These are phyloP conservation scores for Cryphonectria parasitica DNA, from an alignment of 2,329 filamentous ascomycete species.

Conservation along the genomic window DNA sequence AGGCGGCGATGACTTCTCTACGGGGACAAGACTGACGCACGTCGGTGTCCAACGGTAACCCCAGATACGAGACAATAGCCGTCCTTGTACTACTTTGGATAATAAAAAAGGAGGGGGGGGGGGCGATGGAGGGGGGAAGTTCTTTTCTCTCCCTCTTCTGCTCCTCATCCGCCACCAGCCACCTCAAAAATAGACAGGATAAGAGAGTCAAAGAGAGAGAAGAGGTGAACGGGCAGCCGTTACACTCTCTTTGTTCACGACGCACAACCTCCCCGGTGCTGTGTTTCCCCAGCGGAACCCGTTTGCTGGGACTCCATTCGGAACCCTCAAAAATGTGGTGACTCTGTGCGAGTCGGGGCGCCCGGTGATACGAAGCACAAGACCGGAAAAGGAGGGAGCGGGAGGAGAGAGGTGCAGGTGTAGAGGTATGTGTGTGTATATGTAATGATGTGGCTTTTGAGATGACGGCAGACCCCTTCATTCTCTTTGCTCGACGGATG, in stretches of 20 bases:
- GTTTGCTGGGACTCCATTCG: constrained; percentile 13
- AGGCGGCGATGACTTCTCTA: background rate
- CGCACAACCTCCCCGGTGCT: background rate
- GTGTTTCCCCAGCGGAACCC: background rate
- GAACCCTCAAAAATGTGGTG: background rate
- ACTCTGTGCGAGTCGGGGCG: background rate
- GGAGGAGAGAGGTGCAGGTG: too few relatives aligned
- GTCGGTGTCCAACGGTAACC: constrained; percentile 29
- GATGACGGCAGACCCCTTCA: background rate
- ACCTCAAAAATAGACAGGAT: background rate
- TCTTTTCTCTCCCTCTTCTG: background rate
- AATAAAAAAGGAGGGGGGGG: background rate
- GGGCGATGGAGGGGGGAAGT: too few relatives aligned
- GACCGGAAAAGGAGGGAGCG: background rate
- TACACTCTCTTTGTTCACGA: background rate
- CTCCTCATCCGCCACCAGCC: background rate
- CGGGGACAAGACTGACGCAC: constrained; percentile 2
- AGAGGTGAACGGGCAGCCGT: background rate
- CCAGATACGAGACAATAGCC: constrained; percentile 26
- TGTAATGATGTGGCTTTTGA: background rate
- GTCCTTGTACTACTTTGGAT: constrained; percentile 17
- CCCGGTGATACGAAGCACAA: background rate
- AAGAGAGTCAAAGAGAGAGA: background rate
- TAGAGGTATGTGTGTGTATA: background rate
- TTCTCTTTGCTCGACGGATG: background rate